A percentile compares a stretch with the other conserved stretches of the same genome.
Evolutionary conservation across 371 early-diverging fungal genomes (phyloP).

Genomic region (Lichtheimia ornata): DNA sequence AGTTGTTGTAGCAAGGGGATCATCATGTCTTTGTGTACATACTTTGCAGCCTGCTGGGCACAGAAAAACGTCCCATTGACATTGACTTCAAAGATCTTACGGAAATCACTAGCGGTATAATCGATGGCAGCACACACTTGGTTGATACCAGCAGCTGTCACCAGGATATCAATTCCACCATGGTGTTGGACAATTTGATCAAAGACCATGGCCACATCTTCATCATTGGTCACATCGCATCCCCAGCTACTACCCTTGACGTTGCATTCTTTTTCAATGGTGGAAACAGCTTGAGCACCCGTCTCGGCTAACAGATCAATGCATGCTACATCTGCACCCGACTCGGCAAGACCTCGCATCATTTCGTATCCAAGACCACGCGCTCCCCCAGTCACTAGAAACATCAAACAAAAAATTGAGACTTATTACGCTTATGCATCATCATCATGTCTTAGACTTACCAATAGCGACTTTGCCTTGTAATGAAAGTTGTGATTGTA

Average conservation of each 20-base stretch:
- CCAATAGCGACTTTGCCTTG: constrained; percentile 41
- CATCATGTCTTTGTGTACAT: neutral
- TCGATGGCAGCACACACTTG: constrained; percentile 27
- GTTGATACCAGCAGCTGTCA: constrained; percentile 32
- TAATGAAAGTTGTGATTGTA: constrained; percentile 27
- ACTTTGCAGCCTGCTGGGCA: constrained; percentile 42
- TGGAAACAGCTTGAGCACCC: constrained; percentile 19
- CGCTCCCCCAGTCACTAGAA: constrained; percentile 46
- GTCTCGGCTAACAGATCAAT: constrained; percentile 28
- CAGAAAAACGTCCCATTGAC: constrained; percentile 36
- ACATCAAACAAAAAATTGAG: neutral
- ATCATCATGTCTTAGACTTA: constrained; percentile 12
- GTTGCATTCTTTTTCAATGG: constrained; percentile 22
- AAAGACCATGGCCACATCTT: constrained; percentile 29
- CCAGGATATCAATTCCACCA: constrained; percentile 25
- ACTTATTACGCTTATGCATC: neutral
- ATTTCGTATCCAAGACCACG: constrained; percentile 48
- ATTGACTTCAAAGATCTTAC: constrained; percentile 36
- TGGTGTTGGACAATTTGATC: constrained; percentile 31
- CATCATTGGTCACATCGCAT: constrained; percentile 38
- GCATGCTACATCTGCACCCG: constrained; percentile 43
- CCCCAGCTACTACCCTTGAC: constrained; percentile 37
- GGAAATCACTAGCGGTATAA: constrained; percentile 24
- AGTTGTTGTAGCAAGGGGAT: neutral
- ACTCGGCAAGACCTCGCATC: constrained; percentile 42